Percentiles rank a stretch among this genome's conserved stretches.
Conservation (phyloP, 2,329 filamentous ascomycete genomes). For the Scedosporium apiospermum region DNA sequence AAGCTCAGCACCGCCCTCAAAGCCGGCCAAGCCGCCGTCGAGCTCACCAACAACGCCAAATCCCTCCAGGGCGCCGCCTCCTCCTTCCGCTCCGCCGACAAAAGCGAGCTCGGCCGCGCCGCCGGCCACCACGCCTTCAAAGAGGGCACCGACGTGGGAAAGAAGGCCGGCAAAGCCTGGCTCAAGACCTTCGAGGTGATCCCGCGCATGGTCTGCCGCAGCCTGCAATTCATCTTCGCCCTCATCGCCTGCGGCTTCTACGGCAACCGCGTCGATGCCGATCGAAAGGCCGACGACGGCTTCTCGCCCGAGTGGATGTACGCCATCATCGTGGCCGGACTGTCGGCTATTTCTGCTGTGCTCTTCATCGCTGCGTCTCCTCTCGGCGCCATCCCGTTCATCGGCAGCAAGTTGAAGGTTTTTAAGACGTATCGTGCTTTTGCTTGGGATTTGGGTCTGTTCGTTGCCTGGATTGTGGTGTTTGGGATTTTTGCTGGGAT, state of each 20-base stretch:
- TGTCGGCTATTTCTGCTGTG: conserved; percentile 43
- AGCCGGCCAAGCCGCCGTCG: conserved; percentile 22
- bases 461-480: conserved; percentile 50
- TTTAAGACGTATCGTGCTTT: conserved; percentile 33
- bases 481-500: conserved; percentile 66
- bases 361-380: conserved; percentile 29
- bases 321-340: conserved; percentile 47
- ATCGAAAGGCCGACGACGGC: conserved; percentile 23
- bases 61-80: conserved; percentile 16
- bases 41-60: conserved; percentile 20
- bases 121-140: conserved; percentile 23
- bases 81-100: conserved; percentile 22
- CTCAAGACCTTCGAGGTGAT: conserved; percentile 36
- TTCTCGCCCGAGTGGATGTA: conserved; percentile 53
- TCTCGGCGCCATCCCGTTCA: conserved; percentile 20
- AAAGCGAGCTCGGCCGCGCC: conserved; percentile 21
- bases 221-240: conserved; percentile 61
- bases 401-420: conserved; percentile 23
- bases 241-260: conserved; percentile 63
- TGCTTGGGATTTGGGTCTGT: conserved; percentile 32
- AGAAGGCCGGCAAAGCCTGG: conserved; percentile 32
- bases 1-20: conserved; percentile 21
- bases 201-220: conserved; percentile 45
- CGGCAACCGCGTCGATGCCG: conserved; percentile 46
- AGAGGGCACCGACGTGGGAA: conserved; percentile 26